phyloP scores from a whole-genome alignment of 805 yeast species.

The Priceomyces castillae region DNA sequence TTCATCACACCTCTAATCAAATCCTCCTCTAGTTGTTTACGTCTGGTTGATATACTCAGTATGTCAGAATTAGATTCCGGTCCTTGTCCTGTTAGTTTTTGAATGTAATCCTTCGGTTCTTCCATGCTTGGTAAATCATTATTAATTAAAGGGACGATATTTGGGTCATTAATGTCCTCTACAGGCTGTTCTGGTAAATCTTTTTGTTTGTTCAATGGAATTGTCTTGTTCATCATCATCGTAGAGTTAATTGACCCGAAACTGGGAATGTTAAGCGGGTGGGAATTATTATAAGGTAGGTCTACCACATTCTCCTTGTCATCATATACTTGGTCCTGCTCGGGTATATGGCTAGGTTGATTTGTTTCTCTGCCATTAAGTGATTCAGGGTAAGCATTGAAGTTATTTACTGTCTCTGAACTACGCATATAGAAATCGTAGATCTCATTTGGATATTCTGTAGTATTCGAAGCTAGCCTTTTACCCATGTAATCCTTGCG shows the following conservation, averaged over 20 bases:
- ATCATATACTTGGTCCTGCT: not conserved
- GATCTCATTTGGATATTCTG: conserved; percentile 13
- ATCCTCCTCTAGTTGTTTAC: conserved; percentile 23
- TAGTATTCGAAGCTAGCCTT: not conserved
- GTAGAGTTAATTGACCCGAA: not conserved
- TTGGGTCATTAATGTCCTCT: conserved; percentile 2
- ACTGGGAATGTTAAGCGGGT: conserved; percentile 10
- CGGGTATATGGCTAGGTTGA: not conserved
- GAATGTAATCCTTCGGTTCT: conserved; percentile 17
- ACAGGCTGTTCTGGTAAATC: not conserved
- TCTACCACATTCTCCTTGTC: conserved; percentile 2
- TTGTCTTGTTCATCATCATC: not conserved
- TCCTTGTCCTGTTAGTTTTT: not conserved
- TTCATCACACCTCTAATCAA: conserved; percentile 34
- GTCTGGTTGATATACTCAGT: conserved; percentile 20
- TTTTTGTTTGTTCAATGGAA: not conserved
- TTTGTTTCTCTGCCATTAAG: not conserved
- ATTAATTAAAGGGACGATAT: conserved; percentile 4
- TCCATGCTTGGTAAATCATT: conserved; percentile 26
- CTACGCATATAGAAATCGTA: conserved; percentile 17
- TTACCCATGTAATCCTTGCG: not conserved
- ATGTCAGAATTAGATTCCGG: conserved; percentile 8
- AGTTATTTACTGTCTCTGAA: conserved; percentile 10
- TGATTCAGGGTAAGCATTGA: conserved; percentile 16
- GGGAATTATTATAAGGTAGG: conserved; percentile 10